phyloP scores from a whole-genome alignment of 208 protist genomes.

The Crithidia fasciculata region DNA sequence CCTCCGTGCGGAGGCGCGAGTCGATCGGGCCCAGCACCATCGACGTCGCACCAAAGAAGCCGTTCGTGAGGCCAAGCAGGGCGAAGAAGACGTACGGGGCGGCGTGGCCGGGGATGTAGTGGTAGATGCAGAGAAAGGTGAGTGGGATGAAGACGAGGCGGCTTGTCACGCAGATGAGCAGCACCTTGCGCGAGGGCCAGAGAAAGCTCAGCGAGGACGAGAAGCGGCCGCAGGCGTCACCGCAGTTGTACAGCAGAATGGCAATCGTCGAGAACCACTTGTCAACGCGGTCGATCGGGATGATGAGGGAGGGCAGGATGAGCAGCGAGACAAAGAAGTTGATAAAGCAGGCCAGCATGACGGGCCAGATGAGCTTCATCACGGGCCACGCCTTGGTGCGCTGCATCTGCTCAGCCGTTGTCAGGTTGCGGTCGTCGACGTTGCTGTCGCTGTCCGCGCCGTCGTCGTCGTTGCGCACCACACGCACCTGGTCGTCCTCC shows the following conservation, averaged over 20 bases:
- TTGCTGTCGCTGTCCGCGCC: conserved; percentile 25
- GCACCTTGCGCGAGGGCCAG: conserved; percentile 52
- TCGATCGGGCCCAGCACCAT: conserved; percentile 86
- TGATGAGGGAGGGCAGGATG: conserved; percentile 78
- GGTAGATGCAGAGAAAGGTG: conserved; percentile 83
- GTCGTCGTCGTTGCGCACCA: conserved; percentile 10
- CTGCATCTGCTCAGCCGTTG: conserved; percentile 63
- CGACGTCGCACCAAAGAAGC: conserved; percentile 67
- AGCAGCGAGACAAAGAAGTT: conserved; percentile 81
- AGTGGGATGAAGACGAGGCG: conserved; percentile 74
- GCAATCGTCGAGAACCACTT: conserved; percentile 85
- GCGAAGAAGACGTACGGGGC: conserved; percentile 66
- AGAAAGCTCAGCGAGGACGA: conserved; percentile 53
- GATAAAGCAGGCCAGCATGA: conserved; percentile 67
- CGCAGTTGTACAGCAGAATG: conserved; percentile 85
- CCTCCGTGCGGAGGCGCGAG: conserved; percentile 52
- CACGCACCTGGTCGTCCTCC: conserved; percentile 40
- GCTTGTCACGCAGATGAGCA: conserved; percentile 41
- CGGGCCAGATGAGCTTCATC: conserved; percentile 66
- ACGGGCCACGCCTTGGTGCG: conserved; percentile 57
- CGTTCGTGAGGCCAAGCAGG: conserved; percentile 74
- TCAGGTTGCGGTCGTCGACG: conserved; percentile 53
- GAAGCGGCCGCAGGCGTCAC: conserved; percentile 73
- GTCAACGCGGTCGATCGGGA: conserved; percentile 63
- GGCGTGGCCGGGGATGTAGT: conserved; percentile 71